Conservation (phyloP, 139 green algal genomes). For the Marvania coccoides region DNA sequence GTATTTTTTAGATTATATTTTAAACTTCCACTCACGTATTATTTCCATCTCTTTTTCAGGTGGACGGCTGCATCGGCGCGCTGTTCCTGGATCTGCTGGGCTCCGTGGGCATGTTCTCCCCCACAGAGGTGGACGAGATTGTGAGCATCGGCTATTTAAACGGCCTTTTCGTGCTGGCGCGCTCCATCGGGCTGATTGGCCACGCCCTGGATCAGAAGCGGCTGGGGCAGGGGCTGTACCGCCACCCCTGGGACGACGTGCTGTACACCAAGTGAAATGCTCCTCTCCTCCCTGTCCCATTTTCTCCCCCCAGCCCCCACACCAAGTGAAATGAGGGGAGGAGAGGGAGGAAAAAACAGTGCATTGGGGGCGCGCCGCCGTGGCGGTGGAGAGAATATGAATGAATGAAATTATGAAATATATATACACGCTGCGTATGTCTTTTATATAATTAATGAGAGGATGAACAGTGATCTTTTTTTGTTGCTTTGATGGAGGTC, state of each 20-base stretch:
- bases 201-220: conserved; percentile 92
- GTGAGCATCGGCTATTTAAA: conserved; percentile 87
- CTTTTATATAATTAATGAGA: too few relatives aligned
- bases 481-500: too few relatives aligned
- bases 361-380: too few relatives aligned
- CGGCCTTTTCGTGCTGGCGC: conserved; percentile 87
- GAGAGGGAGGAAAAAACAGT: too few relatives aligned
- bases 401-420: too few relatives aligned
- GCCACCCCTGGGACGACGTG: conserved; percentile 74
- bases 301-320: too few relatives aligned
- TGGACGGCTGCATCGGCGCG: conserved; percentile 88
- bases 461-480: too few relatives aligned
- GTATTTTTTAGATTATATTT: background rate
- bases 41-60: too few relatives aligned
- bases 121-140: conserved; percentile 66
- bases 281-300: too few relatives aligned
- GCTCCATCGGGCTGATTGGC: conserved; percentile 89
- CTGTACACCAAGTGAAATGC: conserved; percentile 58
- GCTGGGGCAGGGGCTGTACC: conserved; percentile 84
- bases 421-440: too few relatives aligned
- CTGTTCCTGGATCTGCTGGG: conserved; percentile 90
- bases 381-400: too few relatives aligned
- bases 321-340: too few relatives aligned
- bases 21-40: conserved; percentile 16
- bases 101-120: conserved; percentile 46